Conservation (phyloP, 345 rosid genomes). For the Toxicodendron radicans region DNA sequence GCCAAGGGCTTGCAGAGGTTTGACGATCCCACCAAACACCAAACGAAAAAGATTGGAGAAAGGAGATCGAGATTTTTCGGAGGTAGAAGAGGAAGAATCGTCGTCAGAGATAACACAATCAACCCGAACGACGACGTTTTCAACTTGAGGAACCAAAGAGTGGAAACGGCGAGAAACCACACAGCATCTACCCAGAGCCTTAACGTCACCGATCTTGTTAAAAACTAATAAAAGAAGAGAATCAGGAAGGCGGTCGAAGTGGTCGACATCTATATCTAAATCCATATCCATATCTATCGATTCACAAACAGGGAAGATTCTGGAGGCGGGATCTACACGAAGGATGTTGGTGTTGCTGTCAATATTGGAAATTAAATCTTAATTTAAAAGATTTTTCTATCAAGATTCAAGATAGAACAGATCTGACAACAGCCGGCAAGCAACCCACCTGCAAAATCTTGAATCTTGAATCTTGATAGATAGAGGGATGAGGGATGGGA, state of each 20-base stretch:
- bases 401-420: neutral
- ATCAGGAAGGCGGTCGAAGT: constrained; percentile 87
- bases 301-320: constrained; percentile 57
- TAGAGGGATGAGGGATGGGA: neutral
- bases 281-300: neutral
- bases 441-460: neutral
- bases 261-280: constrained; percentile 40
- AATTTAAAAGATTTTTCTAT: neutral
- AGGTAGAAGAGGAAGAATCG: constrained; percentile 41
- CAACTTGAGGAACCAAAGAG: constrained; percentile 74
- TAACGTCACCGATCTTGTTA: constrained; percentile 88
- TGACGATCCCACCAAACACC: constrained; percentile 66
- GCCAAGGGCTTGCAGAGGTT: constrained; percentile 76
- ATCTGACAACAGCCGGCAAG: neutral
- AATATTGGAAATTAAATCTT: neutral
- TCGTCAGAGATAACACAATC: constrained; percentile 96
- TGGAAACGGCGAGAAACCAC: constrained; percentile 80
- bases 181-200: constrained; percentile 89
- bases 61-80: constrained; percentile 58
- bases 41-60: constrained; percentile 54
- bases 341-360: neutral
- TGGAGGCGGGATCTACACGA: constrained; percentile 54
- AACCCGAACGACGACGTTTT: constrained; percentile 83
- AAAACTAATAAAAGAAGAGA: constrained; percentile 71
- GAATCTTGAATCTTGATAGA: neutral